phyloP scores from a whole-genome alignment of 345 rosid genomes.

The Eucalyptus lansdowneana region DNA sequence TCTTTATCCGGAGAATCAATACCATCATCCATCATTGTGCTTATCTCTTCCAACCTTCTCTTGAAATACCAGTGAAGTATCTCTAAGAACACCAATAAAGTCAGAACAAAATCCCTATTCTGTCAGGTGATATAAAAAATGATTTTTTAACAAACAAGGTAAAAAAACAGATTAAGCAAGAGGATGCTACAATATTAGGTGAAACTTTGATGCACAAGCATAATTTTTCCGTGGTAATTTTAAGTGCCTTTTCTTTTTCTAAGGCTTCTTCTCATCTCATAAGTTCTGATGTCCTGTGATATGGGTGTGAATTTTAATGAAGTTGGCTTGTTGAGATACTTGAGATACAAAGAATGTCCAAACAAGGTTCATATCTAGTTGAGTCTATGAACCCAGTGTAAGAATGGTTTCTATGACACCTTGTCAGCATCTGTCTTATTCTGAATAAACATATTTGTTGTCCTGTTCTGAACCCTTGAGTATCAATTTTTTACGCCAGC shows the following conservation, averaged over 20 bases:
- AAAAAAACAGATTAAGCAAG: background rate
- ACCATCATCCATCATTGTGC: constrained; percentile 35
- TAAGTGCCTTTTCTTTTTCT: background rate
- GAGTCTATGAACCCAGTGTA: background rate
- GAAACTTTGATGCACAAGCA: background rate
- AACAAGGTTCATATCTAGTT: background rate
- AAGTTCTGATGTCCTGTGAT: background rate
- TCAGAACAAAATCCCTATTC: background rate
- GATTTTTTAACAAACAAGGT: background rate
- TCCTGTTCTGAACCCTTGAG: background rate
- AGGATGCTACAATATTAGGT: background rate
- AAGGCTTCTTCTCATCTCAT: background rate
- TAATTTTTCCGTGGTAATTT: background rate
- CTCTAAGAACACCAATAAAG: constrained; percentile 20
- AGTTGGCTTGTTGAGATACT: background rate
- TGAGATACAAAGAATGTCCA: background rate
- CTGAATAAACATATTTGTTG: background rate
- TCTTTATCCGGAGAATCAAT: constrained; percentile 25
- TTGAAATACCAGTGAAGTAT: constrained; percentile 87
- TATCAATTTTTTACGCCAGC: background rate
- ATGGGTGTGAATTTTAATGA: background rate
- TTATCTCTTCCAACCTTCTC: constrained; percentile 81
- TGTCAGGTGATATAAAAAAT: background rate
- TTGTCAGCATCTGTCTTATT: background rate
- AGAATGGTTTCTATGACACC: background rate